Conservation (phyloP, 345 rosid species). For the Dipteronia dyeriana region DNA sequence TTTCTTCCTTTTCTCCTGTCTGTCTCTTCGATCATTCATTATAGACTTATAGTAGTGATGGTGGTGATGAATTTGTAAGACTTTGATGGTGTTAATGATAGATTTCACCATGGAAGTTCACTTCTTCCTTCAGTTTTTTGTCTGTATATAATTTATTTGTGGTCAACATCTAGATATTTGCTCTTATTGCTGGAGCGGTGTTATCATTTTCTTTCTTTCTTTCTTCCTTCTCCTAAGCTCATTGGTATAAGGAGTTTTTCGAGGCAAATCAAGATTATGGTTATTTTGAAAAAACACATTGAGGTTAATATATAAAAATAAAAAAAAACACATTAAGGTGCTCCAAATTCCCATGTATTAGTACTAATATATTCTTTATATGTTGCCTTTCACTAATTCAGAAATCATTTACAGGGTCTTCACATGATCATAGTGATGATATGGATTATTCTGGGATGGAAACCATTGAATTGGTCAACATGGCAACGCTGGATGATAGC, state of each 20-base stretch:
- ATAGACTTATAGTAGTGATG: neutral
- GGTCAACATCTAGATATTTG: neutral
- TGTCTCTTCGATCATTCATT: conserved; percentile 7
- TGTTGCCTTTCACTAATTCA: conserved; percentile 5
- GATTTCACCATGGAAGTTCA: neutral
- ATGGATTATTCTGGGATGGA: conserved; percentile 42
- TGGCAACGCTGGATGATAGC: conserved; percentile 46
- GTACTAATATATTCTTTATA: neutral
- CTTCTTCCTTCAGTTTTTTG: neutral
- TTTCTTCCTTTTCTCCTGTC: neutral
- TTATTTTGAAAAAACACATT: neutral
- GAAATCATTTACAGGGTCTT: conserved; percentile 31
- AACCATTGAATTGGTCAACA: conserved; percentile 45
- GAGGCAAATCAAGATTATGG: neutral
- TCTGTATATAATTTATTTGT: neutral
- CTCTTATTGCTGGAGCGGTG: neutral
- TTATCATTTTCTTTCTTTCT: no score
- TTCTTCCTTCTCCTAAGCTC: neutral
- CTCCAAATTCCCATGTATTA: neutral
- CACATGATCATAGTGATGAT: conserved; percentile 29
- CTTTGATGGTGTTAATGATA: neutral
- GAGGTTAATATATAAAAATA: neutral
- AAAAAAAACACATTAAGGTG: neutral
- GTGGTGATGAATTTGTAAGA: neutral
- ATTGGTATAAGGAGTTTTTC: neutral